A percentile compares a stretch with the other conserved stretches of the same genome.
Evolutionary conservation across 495 filamentous ascomycete genomes (phyloP).

Genomic region (Penicillium robsamsonii): DNA sequence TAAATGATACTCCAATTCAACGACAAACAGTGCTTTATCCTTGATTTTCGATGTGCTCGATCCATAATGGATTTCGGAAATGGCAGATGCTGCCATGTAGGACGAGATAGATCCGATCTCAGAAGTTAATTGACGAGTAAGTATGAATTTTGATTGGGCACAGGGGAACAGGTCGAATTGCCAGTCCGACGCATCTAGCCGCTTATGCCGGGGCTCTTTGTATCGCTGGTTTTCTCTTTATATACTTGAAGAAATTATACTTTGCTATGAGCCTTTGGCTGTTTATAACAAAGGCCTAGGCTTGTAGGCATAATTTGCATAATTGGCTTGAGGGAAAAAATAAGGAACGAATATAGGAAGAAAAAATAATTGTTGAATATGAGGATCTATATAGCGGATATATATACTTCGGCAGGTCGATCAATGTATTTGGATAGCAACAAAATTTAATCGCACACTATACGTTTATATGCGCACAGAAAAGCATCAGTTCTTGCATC

Average conservation of each 20-base stretch:
- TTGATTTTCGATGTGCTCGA: background rate
- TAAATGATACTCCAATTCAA: slow-evolving; percentile 36
- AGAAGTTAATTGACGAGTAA: slow-evolving; percentile 1
- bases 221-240: background rate
- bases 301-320: too few relatives aligned
- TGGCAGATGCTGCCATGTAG: background rate
- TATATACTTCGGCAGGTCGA: background rate
- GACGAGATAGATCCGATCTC: background rate
- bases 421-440: background rate
- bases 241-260: background rate
- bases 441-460: background rate
- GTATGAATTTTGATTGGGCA: background rate
- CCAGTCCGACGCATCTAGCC: background rate
- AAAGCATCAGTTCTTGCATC: background rate
- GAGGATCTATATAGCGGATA: background rate
- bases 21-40: slow-evolving; percentile 7
- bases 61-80: background rate
- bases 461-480: background rate
- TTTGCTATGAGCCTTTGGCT: background rate
- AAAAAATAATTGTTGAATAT: background rate
- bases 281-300: too few relatives aligned
- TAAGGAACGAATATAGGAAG: background rate
- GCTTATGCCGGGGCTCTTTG: background rate
- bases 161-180: background rate
- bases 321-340: too few relatives aligned